Base-by-base conservation (phyloP, 768 basidiomycete species). In the Auricularia heimuer region DNA sequence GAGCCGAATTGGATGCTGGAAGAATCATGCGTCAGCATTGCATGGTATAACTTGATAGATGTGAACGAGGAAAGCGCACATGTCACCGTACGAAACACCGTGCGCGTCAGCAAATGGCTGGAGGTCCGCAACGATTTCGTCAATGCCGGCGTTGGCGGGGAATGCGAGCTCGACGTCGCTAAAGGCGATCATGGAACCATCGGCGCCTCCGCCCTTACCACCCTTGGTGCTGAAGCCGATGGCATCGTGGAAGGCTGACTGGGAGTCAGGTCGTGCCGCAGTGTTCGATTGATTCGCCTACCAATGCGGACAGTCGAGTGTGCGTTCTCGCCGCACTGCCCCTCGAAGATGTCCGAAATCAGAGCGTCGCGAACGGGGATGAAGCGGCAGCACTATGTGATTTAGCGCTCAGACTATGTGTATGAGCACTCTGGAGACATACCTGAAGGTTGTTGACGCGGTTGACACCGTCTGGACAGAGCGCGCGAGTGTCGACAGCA, bases 1-100 rank as follows among this genome's bases (percentile, higher is more conserved):
- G 65, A 70, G n/a, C 66, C 66, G 47, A 68, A 72, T 62, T 72
- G 71, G 61, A 72, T 68, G 33, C 73, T 72, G 51, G 1, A 18
- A 3, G 16, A 3, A 44, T 33, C 63, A 60, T 2, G 29, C 18
- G 21, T 16, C n/a, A 37, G 2, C 60, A 47, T 29, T 11, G 14
- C 3, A 56, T 16, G 21, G 10, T 14, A 37, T 39, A 18, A 35
- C 3, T 29, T 39, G 29, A 21, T 1, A 51, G 21, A 51, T 18
- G 47, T 6, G 16, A 10, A 18, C 6, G 47, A 34, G 24, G 35
- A 3, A 61, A 3, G 71, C 77, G 63, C 65, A 82, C 81, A 71
- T 67, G 61, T 71, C 71, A 36, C 69, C 71, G 12, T 68, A 62
- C 16, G 68, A 69, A 54, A 71, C 60, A 54, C 68, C 66, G 51